Evolutionary conservation across 768 basidiomycete genomes (phyloP).

Genomic region (Cystobasidium onofrii): DNA sequence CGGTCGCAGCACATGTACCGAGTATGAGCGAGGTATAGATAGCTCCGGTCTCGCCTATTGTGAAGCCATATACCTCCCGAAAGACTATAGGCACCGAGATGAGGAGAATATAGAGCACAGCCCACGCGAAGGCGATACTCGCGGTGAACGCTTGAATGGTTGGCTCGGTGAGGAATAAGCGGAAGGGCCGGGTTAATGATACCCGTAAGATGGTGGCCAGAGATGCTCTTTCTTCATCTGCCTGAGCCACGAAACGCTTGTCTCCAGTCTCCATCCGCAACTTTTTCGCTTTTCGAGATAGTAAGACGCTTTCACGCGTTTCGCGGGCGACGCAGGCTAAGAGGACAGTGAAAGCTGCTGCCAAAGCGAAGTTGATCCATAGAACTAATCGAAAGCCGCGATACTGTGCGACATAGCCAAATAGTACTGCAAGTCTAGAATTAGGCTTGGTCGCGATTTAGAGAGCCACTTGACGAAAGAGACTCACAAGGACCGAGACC

Average conservation of each 20-base stretch:
- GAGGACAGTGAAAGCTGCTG: constrained; percentile 52
- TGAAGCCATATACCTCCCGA: constrained; percentile 13
- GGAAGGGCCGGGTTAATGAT: constrained; percentile 42
- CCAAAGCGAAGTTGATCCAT: constrained; percentile 48
- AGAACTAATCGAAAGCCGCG: constrained; percentile 62
- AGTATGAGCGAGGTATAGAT: constrained; percentile 43
- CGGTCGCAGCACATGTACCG: not conserved
- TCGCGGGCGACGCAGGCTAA: constrained; percentile 59
- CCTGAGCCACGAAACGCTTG: constrained; percentile 55
- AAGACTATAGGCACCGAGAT: constrained; percentile 42
- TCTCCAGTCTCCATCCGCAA: constrained; percentile 62
- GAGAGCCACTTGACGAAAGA: too few relatives aligned
- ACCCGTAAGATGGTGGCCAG: constrained; percentile 59
- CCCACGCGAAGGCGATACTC: constrained; percentile 24
- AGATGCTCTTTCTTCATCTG: constrained; percentile 57
- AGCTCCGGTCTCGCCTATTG: constrained; percentile 3
- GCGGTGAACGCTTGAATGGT: constrained; percentile 35
- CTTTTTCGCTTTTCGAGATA: constrained; percentile 58
- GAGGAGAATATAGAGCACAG: constrained; percentile 52
- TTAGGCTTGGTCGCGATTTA: too few relatives aligned
- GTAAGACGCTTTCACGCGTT: constrained; percentile 63
- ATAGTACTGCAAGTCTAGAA: constrained; percentile 56
- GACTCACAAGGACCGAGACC: not conserved
- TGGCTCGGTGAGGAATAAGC: constrained; percentile 62
- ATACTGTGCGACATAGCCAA: constrained; percentile 52